Base-by-base conservation (phyloP, 352 stramenopile species). In the Phytophthora hybrid region DNA sequence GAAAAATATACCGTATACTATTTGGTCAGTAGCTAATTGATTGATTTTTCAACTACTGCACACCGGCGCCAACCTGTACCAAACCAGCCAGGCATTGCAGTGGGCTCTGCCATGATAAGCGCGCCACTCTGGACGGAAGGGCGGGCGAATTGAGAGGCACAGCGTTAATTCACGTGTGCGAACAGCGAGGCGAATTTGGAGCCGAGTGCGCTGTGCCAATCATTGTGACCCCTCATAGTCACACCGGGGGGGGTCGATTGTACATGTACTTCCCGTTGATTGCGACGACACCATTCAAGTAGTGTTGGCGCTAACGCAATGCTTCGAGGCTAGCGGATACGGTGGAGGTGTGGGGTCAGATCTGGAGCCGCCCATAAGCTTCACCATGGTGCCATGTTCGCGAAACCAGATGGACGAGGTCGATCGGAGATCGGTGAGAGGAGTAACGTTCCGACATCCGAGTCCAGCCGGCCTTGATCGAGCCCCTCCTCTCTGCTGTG, bases 61-160 rank as follows among this genome's bases (percentile, higher is more conserved):
- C 46, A 55, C 51, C 44, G 31, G 32, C 54, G 14, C 41, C 29
- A 69, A 58, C 21, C 26, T 14, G n/a, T 26, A 56, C 47, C 52
- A 63, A 69, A 57, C 29, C 19, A 63, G 7, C 34, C 37, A 39
- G 19, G 19, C 44, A 21, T 41, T 52, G 49, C 19, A 18, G 49
- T 31, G 19, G 21, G 2, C 21, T 55, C 16, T 9, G n/a, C 16
- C 34, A 69, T 10, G 31, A 11, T 32, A 21, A 51, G 56, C n/a
- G 31, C 44, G 31, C n/a, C 47, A n/a, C 23, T 66, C 56, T 60
- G 64, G 53, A 66, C 64, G 53, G 44, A 34, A 46, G 39, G n/a
- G 41, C 9, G 21, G 32, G 16, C 18, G 31, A 47, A 39, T 63
- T 70, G 63, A 70, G 63, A 41, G 54, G 31, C 63, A 63, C 53